Conservation (phyloP, 2,329 filamentous ascomycete genomes). For the Penicillium sp. region DNA sequence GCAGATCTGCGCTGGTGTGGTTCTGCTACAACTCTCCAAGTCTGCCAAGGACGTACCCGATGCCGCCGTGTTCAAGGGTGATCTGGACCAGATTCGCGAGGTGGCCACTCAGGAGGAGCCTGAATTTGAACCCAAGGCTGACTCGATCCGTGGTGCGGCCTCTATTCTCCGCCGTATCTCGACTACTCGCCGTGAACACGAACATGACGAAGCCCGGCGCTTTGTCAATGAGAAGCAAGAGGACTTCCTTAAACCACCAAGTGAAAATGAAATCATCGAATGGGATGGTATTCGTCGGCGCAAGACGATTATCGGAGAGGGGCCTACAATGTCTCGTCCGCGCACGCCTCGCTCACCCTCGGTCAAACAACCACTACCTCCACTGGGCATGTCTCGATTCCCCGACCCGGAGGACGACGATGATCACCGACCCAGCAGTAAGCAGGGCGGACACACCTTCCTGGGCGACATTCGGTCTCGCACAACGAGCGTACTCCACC, state of each 20-base stretch:
- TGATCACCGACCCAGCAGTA: slow-evolving; percentile 33
- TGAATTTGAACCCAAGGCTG: slow-evolving; percentile 94
- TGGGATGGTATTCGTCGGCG: slow-evolving; percentile 89
- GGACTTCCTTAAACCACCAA: slow-evolving; percentile 72
- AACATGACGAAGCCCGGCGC: slow-evolving; percentile 75
- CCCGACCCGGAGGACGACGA: slow-evolving; percentile 64
- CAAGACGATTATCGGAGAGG: slow-evolving; percentile 56
- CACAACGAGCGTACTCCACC: slow-evolving; percentile 39
- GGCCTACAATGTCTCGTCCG: slow-evolving; percentile 44
- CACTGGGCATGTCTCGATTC: slow-evolving; percentile 84
- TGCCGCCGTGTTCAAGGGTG: slow-evolving; percentile 84
- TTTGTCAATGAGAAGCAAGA: slow-evolving; percentile 75
- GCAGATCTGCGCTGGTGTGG: slow-evolving; percentile 88
- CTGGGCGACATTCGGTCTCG: slow-evolving; percentile 42
- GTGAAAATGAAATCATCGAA: slow-evolving; percentile 78
- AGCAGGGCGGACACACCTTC: slow-evolving; percentile 36
- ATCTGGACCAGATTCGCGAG: slow-evolving; percentile 91
- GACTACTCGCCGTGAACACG: slow-evolving; percentile 70
- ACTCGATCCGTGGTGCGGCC: slow-evolving; percentile 88
- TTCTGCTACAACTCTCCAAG: slow-evolving; percentile 93
- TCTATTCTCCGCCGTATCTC: slow-evolving; percentile 86
- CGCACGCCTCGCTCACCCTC: slow-evolving; percentile 38
- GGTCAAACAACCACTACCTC: slow-evolving; percentile 64
- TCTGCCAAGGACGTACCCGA: slow-evolving; percentile 97
- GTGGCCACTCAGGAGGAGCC: slow-evolving; percentile 94